Percentiles rank a stretch among this genome's conserved stretches.
These are phyloP conservation scores for Ophiostoma ips DNA, from an alignment of 2,329 filamentous ascomycete species.

Conservation along the genomic window DNA sequence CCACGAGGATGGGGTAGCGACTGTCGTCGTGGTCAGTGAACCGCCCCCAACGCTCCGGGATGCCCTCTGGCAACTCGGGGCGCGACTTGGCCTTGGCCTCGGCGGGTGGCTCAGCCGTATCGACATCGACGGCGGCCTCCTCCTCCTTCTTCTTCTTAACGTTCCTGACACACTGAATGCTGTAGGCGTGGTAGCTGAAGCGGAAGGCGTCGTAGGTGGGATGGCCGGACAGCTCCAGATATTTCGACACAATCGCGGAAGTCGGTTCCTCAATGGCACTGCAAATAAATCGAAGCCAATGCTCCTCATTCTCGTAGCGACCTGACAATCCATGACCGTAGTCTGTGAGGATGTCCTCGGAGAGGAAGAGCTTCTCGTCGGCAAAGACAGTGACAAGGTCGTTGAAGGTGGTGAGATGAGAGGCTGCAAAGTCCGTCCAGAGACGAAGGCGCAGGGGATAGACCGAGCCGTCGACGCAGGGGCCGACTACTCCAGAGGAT, in stretches of 20 bases:
- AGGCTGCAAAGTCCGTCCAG: neutral
- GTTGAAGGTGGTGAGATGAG: neutral
- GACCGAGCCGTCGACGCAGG: neutral
- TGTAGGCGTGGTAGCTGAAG: conserved; percentile 3
- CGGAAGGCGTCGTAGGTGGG: neutral
- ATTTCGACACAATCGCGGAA: neutral
- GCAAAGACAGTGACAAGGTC: neutral
- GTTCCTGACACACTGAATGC: too few relatives aligned
- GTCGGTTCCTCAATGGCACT: conserved; percentile 7
- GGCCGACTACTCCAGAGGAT: too few relatives aligned
- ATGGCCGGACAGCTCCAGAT: neutral
- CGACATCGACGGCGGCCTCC: too few relatives aligned
- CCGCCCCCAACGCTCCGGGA: conserved; percentile 4
- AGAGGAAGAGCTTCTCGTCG: neutral
- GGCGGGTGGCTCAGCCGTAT: too few relatives aligned
- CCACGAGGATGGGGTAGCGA: neutral
- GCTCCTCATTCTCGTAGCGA: too few relatives aligned
- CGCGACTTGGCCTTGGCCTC: neutral
- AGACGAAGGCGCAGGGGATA: neutral
- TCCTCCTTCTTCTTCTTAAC: neutral
- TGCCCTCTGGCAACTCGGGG: neutral
- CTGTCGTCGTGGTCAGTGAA: neutral
- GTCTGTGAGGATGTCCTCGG: too few relatives aligned
- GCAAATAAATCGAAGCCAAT: too few relatives aligned
- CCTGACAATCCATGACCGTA: too few relatives aligned